phyloP scores from a whole-genome alignment of 2,329 filamentous ascomycete species.

The Colletotrichum navitas region DNA sequence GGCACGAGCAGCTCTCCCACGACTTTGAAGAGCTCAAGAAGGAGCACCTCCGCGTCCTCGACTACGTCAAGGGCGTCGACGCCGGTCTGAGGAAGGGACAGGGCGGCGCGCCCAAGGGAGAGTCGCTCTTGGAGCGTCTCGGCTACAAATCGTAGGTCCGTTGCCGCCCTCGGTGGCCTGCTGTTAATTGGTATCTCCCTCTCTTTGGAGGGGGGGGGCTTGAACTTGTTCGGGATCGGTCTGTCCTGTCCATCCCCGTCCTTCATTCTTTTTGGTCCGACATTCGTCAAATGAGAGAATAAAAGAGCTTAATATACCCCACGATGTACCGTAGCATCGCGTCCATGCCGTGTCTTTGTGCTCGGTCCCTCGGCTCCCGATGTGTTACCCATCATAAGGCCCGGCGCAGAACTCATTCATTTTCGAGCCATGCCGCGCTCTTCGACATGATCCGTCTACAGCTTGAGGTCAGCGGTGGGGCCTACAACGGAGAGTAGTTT shows the following conservation, averaged over 20 bases:
- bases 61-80: slow-evolving; percentile 48
- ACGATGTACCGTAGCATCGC: not conserved
- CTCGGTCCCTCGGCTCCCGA: not conserved
- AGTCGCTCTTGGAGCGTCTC: slow-evolving; percentile 40
- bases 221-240: slow-evolving; percentile 1
- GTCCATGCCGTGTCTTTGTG: not conserved
- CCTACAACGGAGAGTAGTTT: not conserved
- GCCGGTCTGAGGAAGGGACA: slow-evolving; percentile 37
- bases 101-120: slow-evolving; percentile 38
- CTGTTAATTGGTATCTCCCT: not conserved
- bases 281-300: slow-evolving; percentile 25
- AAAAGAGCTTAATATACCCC: slow-evolving; percentile 25
- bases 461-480: not conserved
- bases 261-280: slow-evolving; percentile 25
- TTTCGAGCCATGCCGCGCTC: not conserved
- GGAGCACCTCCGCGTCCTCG: slow-evolving; percentile 64
- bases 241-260: not conserved
- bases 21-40: slow-evolving; percentile 70
- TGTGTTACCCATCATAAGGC: not conserved
- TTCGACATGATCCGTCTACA: not conserved
- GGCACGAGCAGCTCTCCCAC: slow-evolving; percentile 75
- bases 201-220: not conserved
- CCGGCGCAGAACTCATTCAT: not conserved
- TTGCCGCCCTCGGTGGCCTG: not conserved
- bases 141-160: slow-evolving; percentile 41